Evolutionary conservation across 2,329 filamentous ascomycete species (phyloP), one percentile per base, ranked within the genome.

Genomic region (Aspergillus aculeatus): DNA sequence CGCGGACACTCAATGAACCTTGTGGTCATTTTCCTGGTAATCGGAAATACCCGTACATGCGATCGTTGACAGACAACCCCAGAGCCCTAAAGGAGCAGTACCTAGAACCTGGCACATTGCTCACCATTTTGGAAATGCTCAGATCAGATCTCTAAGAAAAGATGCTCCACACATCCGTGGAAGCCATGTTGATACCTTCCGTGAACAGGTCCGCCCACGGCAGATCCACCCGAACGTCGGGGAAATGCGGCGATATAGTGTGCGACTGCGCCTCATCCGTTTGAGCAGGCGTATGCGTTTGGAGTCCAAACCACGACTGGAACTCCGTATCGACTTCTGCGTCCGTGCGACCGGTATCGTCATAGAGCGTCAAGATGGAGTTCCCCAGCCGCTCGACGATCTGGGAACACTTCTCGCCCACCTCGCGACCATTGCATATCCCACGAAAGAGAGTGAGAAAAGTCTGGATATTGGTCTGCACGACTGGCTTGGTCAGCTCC

Each of bases 251-350:
- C n/a, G 62, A 29, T 31, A 16, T 29, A 4, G 50, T 35, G 16
- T 50, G 35, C 31, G 50, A 19, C n/a, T n/a, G 35, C 12, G 50
- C 31, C 48, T 29, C n/a, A 50, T n/a, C 51, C 24, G 32, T 29
- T 19, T 49, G 19, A 2, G 57, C 23, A 29, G 59, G 57, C 6
- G 51, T 62, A 35, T 64, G 58, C n/a, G 58, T 64, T 29, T 66
- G 64, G 11, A 67, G 50, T 2, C 66, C 64, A 60, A 69, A 69
- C 66, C 65, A 69, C 9, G 63, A 63, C 23, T 68, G 63, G 24
- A 69, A 69, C 38, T 67, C 67, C 23, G 58, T 63, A 29, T 69
- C 66, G 12, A 68, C 62, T 12, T 61, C 58, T 31, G 47, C 19
- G 32, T 54, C 51, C 49, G 62, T 38, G 47, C 51, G 29, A 21